Conservation (phyloP, 371 early-diverging fungal genomes). For the Apophysomyces ossiformis region DNA sequence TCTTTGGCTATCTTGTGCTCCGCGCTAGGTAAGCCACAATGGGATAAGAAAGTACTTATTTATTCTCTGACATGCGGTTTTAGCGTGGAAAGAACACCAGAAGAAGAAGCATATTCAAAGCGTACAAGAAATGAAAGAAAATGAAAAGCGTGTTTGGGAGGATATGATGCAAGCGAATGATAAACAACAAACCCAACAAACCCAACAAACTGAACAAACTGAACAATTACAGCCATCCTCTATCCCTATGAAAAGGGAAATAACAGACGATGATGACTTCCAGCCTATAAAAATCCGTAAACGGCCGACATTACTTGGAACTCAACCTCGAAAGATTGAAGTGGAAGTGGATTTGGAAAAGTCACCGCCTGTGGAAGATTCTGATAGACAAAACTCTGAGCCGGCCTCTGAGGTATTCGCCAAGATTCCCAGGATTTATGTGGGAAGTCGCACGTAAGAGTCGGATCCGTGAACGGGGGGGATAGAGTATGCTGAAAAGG, state of each 20-base stretch:
- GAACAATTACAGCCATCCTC: background rate
- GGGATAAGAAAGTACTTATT: background rate
- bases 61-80: background rate
- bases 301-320: background rate
- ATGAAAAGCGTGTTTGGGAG: background rate
- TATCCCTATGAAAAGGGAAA: background rate
- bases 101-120: slow-evolving; percentile 13
- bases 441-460: slow-evolving; percentile 62
- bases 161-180: slow-evolving; percentile 7
- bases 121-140: background rate
- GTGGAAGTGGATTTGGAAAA: slow-evolving; percentile 3
- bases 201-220: background rate
- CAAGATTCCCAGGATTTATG: slow-evolving; percentile 39
- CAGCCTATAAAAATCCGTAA: slow-evolving; percentile 17
- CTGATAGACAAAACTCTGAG: background rate
- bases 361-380: background rate
- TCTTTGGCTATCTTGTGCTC: slow-evolving; percentile 61
- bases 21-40: slow-evolving; percentile 41
- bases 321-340: background rate
- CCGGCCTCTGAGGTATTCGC: slow-evolving; percentile 16
- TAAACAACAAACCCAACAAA: slow-evolving; percentile 1
- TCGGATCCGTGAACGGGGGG: background rate
- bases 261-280: slow-evolving; percentile 33
- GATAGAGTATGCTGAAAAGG: background rate
- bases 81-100: slow-evolving; percentile 35